Evolutionary conservation across 2,329 filamentous ascomycete species (phyloP).

Genomic region (Talaromyces sp.): DNA sequence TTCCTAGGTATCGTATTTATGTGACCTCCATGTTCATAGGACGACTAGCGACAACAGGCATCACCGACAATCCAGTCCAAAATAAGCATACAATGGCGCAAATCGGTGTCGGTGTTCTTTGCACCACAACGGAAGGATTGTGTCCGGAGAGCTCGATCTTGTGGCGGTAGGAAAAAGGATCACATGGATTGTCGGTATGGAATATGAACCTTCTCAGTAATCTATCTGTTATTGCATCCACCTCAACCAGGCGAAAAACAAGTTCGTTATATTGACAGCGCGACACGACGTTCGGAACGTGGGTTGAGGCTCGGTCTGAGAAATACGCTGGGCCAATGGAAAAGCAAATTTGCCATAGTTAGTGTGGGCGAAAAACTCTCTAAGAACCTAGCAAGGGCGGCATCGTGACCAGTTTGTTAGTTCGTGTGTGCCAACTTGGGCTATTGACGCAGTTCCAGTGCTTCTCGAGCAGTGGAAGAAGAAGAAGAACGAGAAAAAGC

Average conservation of each 20-base stretch:
- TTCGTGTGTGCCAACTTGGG: neutral
- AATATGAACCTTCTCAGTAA: neutral
- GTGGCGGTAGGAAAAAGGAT: neutral
- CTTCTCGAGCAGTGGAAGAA: neutral
- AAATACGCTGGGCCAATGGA: constrained; percentile 25
- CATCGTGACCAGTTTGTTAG: neutral
- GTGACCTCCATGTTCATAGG: neutral
- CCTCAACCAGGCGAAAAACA: neutral
- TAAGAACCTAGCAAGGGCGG: neutral
- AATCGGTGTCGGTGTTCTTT: neutral
- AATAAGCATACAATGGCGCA: neutral
- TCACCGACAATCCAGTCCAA: neutral
- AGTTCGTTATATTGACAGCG: neutral
- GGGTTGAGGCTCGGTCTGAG: constrained; percentile 24
- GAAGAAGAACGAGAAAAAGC: neutral
- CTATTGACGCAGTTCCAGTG: neutral
- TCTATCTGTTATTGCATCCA: neutral
- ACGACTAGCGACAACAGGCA: neutral
- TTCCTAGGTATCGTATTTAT: neutral
- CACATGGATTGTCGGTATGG: neutral
- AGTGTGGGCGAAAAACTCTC: neutral
- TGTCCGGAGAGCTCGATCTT: neutral
- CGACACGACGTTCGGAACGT: neutral
- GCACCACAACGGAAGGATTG: too few relatives aligned
- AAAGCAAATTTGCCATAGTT: neutral